phyloP scores from a whole-genome alignment of 495 filamentous ascomycete genomes.

The Cryomyces antarcticus region DNA sequence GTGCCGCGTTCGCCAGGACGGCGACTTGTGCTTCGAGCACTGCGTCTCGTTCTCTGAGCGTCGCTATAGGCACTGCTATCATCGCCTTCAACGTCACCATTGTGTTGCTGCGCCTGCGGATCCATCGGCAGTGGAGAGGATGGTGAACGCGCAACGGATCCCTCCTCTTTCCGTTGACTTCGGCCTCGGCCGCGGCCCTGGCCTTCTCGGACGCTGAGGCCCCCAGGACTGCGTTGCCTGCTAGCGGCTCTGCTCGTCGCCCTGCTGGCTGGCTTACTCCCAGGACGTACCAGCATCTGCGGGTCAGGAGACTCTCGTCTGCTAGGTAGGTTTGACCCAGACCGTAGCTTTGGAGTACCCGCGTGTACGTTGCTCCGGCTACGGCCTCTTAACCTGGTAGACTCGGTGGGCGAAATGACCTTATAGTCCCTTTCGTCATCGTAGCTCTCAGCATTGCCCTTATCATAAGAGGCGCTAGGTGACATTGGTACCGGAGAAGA shows the following conservation, averaged over 20 bases:
- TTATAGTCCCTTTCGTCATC: constrained; percentile 24
- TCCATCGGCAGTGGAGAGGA: constrained; percentile 63
- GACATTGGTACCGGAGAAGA: constrained; percentile 87
- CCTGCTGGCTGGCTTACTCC: constrained; percentile 2
- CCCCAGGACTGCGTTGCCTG: constrained; percentile 10
- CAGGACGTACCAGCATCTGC: constrained; percentile 1
- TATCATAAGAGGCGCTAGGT: constrained; percentile 40
- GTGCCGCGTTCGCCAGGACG: constrained; percentile 28
- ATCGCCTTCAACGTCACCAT: constrained; percentile 6
- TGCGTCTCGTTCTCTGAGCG: constrained; percentile 14
- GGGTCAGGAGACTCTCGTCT: constrained; percentile 13
- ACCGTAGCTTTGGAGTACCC: constrained; percentile 5
- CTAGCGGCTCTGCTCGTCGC: constrained; percentile 8
- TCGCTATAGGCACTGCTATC: too few relatives aligned
- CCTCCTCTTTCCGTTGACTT: constrained; percentile 26
- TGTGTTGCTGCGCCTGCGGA: constrained; percentile 16
- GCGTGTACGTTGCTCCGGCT: constrained; percentile 3
- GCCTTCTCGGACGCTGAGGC: constrained; percentile 29
- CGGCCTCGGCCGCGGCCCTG: too few relatives aligned
- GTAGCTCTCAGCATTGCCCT: constrained; percentile 18
- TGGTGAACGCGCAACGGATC: constrained; percentile 46
- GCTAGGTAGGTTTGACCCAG: constrained; percentile 9
- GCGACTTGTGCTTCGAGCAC: constrained; percentile 40
- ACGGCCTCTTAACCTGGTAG: constrained; percentile 6
- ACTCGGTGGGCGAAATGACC: constrained; percentile 19